Evolutionary conservation across 2,329 filamentous ascomycete species (phyloP).

Genomic region (Claviceps africana): DNA sequence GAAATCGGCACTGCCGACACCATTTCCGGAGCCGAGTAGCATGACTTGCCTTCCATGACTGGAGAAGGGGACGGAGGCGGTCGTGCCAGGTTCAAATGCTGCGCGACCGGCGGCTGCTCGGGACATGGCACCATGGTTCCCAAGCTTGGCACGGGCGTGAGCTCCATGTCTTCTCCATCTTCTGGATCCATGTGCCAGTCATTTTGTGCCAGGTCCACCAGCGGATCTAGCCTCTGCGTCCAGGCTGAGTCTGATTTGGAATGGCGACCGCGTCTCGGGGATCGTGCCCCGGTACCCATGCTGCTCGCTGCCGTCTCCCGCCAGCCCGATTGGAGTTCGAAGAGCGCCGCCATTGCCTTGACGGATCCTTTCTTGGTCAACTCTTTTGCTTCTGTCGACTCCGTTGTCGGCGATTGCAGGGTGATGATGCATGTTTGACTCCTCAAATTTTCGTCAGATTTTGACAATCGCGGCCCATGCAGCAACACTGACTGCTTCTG

Average conservation of each 20-base stretch:
- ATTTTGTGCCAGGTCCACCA: not conserved
- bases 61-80: constrained; percentile 19
- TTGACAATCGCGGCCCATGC: constrained; percentile 5
- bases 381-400: constrained; percentile 9
- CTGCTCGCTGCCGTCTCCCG: not conserved
- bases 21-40: not conserved
- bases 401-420: not conserved
- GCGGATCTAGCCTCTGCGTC: not conserved
- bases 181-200: not conserved
- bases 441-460: constrained; percentile 6
- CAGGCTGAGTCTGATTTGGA: constrained; percentile 6
- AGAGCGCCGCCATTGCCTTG: constrained; percentile 37
- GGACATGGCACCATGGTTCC: constrained; percentile 25
- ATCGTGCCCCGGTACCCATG: not conserved
- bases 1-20: not conserved
- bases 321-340: constrained; percentile 23
- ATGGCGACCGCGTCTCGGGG: not conserved
- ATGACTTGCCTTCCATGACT: not conserved
- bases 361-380: constrained; percentile 22
- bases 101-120: constrained; percentile 25
- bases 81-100: constrained; percentile 22
- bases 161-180: not conserved
- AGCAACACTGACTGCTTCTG: constrained; percentile 5
- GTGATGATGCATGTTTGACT: constrained; percentile 3
- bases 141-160: constrained; percentile 16